These are phyloP conservation scores for Ailanthus altissimus DNA, from an alignment of 345 rosid species.

Conservation along the genomic window DNA sequence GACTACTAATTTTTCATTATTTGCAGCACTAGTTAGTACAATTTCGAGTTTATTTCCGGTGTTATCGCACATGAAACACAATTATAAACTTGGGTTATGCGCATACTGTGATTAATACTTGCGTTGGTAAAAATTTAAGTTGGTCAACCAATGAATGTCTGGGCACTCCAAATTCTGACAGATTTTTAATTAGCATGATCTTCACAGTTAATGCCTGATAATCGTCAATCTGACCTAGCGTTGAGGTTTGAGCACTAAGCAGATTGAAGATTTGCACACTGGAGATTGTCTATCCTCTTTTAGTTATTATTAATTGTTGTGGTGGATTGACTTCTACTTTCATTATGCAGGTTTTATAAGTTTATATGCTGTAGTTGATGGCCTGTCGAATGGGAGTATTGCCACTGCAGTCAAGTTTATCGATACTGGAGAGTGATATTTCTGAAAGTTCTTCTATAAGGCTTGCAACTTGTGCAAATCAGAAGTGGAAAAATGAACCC, in stretches of 20 bases:
- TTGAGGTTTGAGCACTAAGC: slow-evolving; percentile 10
- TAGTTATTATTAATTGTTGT: neutral
- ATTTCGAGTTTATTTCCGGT: neutral
- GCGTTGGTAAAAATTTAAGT: neutral
- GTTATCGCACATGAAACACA: neutral
- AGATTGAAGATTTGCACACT: slow-evolving; percentile 10
- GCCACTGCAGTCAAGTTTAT: slow-evolving; percentile 34
- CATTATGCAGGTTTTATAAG: slow-evolving; percentile 1
- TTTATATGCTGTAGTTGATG: slow-evolving; percentile 41
- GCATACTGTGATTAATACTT: neutral
- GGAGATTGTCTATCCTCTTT: neutral
- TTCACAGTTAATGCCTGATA: neutral
- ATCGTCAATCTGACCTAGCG: neutral
- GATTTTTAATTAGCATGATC: neutral
- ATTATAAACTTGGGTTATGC: neutral
- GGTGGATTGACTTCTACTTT: neutral
- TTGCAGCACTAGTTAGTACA: neutral
- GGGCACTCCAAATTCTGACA: neutral
- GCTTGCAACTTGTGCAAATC: slow-evolving; percentile 35
- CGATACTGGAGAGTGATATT: slow-evolving; percentile 33
- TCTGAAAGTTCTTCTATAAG: slow-evolving; percentile 32
- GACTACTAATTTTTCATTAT: neutral
- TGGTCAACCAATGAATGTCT: neutral
- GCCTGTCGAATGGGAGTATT: slow-evolving; percentile 49
- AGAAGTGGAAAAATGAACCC: slow-evolving; percentile 30